Evolutionary conservation across 345 rosid species (phyloP).

Genomic region (Xanthoceras sorbifolium): DNA sequence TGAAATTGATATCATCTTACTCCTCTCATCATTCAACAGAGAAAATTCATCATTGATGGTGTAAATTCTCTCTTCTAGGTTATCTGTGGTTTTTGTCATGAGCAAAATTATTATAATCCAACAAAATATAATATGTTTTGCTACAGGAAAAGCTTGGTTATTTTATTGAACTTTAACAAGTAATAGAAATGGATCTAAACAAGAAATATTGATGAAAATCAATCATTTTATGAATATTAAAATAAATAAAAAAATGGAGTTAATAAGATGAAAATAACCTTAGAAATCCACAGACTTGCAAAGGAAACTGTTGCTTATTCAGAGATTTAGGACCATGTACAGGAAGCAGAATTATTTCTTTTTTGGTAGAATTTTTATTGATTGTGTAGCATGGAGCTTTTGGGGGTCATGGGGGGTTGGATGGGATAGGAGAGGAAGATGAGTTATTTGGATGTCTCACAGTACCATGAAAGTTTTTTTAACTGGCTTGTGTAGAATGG

Average conservation of each 20-base stretch:
- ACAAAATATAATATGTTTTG: not conserved
- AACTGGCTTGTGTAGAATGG: not conserved
- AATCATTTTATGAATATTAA: not conserved
- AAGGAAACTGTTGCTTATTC: not conserved
- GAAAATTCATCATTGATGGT: slow-evolving; percentile 9
- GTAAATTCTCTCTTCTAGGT: not conserved
- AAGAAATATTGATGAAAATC: not conserved
- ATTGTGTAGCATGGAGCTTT: not conserved
- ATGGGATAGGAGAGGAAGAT: slow-evolving; percentile 11
- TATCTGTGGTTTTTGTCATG: not conserved
- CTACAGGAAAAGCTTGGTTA: not conserved
- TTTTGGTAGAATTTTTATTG: slow-evolving; percentile 16
- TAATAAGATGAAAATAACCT: not conserved
- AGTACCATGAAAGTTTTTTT: not conserved
- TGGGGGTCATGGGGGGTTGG: not conserved
- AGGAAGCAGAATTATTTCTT: slow-evolving; percentile 13
- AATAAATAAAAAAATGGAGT: not conserved
- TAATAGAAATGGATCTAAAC: not conserved
- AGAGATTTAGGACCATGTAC: not conserved
- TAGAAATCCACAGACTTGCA: not conserved
- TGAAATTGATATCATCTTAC: slow-evolving; percentile 57
- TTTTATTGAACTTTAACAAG: not conserved
- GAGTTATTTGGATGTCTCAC: slow-evolving; percentile 19
- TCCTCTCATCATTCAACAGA: slow-evolving; percentile 37
- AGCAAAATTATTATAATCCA: not conserved